Base-by-base conservation (phyloP, 2,329 filamentous ascomycete genomes). In the Zasmidium angulare region DNA sequence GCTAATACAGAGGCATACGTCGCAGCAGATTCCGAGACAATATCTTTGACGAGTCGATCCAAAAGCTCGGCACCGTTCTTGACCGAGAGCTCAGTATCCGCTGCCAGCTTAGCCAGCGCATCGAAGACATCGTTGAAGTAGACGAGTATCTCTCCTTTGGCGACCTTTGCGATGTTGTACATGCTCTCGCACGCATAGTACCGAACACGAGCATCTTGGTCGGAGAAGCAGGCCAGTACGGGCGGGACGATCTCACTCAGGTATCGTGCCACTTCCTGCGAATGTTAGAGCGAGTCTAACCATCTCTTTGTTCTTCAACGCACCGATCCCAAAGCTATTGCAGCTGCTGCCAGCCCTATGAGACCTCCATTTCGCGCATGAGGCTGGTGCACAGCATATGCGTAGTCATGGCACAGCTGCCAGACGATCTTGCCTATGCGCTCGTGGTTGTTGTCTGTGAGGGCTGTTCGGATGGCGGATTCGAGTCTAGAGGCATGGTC, bases 71-170 rank as follows among this genome's bases (percentile, higher is more conserved):
- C 95, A 24, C 95, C 95, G 72, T 99, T 99, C 77, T 99, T 99
- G 59, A 99, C 96, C 0, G 93, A 98, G 3, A 97, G 81, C 74
- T 99, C 96, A 0, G 93, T 93, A 74, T 99, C 95, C 50, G 95
- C 95, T 17, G 93, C 93, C 68, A 99, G 85, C 84, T 97, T 98
- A 80, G 93, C 96, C 56, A 99, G 81, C 21, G 95, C 92, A 78
- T 99, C 95, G 72, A 99, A 99, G 64, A 99, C 95, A 70, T 96
- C 90, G 77, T 99, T 99, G 77, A 99, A 99, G 80, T 96, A 99
- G 46, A 96, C 85, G 65, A 99, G 78, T 20, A 99, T 95, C 77
- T 99, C 95, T 40, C 96, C 95, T 77, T 99, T 99, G 61, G 93
- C 95, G 50, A 99, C 95, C 78, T 99, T 99, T 72, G 95, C 93